Evolutionary conservation across 768 basidiomycete species (phyloP), one percentile per base, ranked within the genome.

Genomic region (Tephrocybe sp.): DNA sequence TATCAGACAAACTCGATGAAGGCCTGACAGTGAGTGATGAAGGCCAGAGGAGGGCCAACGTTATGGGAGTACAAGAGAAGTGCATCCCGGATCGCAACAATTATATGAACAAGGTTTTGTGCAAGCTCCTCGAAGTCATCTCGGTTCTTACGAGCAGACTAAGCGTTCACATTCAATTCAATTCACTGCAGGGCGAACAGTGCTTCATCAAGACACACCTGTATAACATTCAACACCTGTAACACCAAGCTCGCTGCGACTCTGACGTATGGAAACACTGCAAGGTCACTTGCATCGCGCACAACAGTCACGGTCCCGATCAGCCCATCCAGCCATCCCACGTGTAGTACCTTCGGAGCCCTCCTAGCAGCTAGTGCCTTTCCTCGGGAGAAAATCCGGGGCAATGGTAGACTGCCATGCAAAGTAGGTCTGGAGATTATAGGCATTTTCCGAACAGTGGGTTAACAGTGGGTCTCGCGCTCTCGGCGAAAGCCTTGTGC

Each of bases 121-220:
- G 45, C 54, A 25, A 55, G 45, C 20, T 50, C 54, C n/a, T 43
- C 32, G 14, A 55, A 51, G n/a, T 51, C 50, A 23, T 55, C 36
- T 10, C 43, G 26, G 26, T 51, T 55, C 28, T 44, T 40, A 3
- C 26, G 45, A 3, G 34, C 54, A 1, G 43, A 9, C 54, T 55
- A 30, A 4, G 41, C 33, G 18, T 36, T 38, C 30, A 46, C 21
- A 45, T 33, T 10, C 3, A 20, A 17, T 10, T 21, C 15, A 23
- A 23, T 5, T 10, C n/a, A n/a, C n/a, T n/a, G n/a, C n/a, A n/a
- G n/a, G n/a, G n/a, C n/a, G n/a, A n/a, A n/a, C n/a, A n/a, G 20
- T 21, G 15, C 17, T 17, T 17, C 12, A 8, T 5, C 25, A 37
- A 14, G 21, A n/a, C 48, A 33, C 20, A 55, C 54, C 34, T 55